Evolutionary conservation across 805 yeast species (phyloP), one percentile per base, ranked within the genome.

Genomic region (Dipodascus albidus): DNA sequence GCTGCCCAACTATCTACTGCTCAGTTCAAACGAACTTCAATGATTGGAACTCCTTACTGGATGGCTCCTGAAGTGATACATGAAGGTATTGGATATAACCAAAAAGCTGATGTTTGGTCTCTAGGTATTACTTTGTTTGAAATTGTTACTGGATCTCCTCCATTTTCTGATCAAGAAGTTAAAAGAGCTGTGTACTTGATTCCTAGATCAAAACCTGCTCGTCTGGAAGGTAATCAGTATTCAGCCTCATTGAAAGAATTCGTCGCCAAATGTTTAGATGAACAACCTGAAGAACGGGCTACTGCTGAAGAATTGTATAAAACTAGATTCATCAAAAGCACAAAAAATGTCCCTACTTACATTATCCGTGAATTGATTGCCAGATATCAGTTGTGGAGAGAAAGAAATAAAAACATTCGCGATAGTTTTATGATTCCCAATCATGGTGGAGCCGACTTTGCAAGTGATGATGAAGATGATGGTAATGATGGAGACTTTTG

Each of bases 31-130:
- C 75, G 99, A 61, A 86, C 91, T 35, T 93, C 99, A 0, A 89
- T 95, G 80, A 98, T 96, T 2, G 76, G 76, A 19, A 73, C 76
- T 4, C 77, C 76, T 4, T 73, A 73, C 60, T 73, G 76, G 76
- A 93, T 73, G 96, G 76, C 76, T 1, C 76, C 76, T 3, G 76
- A 73, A 57, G 76, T 73, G 23, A 72, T 73, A 49, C 64, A 67
- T 9, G 76, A 73, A 58, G 76, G 77, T 15, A 67, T 68, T 2
- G 57, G 68, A 11, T 73, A 73, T 60, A 70, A 72, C 51, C 87
- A 66, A 79, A 83, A 90, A 68, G 99, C 96, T 0, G 99, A 93
- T 67, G 87, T 93, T 4, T 93, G 99, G 99, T 90, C 98, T 0
- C 68, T 91, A 50, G 99, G 99, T 15, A 87, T 93, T 56, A 91